These are phyloP conservation scores for Hyaloscypha finlandica DNA, from an alignment of 495 filamentous ascomycete genomes.

Conservation along the genomic window DNA sequence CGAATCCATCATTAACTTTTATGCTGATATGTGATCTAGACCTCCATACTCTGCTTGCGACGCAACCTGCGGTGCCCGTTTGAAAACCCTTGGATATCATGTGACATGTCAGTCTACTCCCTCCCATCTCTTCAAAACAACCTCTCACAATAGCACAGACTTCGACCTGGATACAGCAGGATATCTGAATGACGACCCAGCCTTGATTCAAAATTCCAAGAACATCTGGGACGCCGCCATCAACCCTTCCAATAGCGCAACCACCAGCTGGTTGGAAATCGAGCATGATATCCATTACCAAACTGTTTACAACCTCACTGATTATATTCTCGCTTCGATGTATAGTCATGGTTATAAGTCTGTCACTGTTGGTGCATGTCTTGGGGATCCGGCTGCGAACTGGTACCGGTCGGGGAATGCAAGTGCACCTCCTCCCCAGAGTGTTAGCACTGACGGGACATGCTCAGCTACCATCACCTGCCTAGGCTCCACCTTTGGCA, in stretches of 20 bases:
- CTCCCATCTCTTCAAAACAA: not conserved
- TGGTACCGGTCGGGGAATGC: constrained; percentile 63
- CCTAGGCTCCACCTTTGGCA: constrained; percentile 25
- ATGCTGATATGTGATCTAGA: constrained; percentile 27
- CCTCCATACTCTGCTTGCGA: constrained; percentile 79
- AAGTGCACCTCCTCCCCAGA: constrained; percentile 4
- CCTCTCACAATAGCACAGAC: constrained; percentile 41
- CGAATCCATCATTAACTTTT: not conserved
- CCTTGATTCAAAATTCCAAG: constrained; percentile 68
- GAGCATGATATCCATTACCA: constrained; percentile 80
- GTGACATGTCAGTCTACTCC: constrained; percentile 35
- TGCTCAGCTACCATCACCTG: constrained; percentile 23
- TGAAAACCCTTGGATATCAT: constrained; percentile 74
- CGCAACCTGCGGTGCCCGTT: constrained; percentile 52
- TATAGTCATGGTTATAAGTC: constrained; percentile 58
- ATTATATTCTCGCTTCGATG: constrained; percentile 68
- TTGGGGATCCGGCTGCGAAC: constrained; percentile 66
- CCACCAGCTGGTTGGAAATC: constrained; percentile 63
- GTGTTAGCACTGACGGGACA: constrained; percentile 21
- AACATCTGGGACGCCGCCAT: constrained; percentile 67
- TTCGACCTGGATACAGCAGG: constrained; percentile 83
- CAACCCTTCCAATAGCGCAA: constrained; percentile 43
- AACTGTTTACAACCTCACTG: constrained; percentile 73
- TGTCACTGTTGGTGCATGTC: constrained; percentile 74
- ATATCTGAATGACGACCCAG: constrained; percentile 63